Percentiles rank a stretch among this genome's conserved stretches.
Evolutionary conservation across 140 eudicot genomes (phyloP).

Genomic region (Senecio squalidus): DNA sequence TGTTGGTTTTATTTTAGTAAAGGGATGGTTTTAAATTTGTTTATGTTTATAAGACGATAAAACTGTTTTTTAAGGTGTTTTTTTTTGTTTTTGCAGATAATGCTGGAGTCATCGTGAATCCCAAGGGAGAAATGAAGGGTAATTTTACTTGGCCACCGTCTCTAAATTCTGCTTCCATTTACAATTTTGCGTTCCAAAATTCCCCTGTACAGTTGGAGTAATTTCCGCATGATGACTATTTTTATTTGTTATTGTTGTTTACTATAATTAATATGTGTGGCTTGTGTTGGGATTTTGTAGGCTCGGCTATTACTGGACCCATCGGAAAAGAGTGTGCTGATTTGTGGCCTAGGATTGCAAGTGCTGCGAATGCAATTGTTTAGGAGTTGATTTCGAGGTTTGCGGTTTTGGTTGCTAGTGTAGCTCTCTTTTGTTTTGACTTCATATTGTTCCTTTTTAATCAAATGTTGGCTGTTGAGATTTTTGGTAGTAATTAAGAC

Average conservation of each 20-base stretch:
- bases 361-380: conserved; percentile 93
- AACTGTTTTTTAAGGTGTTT: neutral
- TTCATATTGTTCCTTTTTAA: too few relatives aligned
- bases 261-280: neutral
- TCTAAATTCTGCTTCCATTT: too few relatives aligned
- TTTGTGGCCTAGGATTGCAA: conserved; percentile 93
- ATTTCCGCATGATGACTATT: too few relatives aligned
- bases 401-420: neutral
- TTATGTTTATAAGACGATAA: too few relatives aligned
- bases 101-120: conserved; percentile 95
- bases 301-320: conserved; percentile 94
- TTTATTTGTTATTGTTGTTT: neutral
- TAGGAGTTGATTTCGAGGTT: conserved; percentile 20
- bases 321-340: conserved; percentile 95
- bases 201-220: too few relatives aligned
- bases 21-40: too few relatives aligned
- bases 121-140: conserved; percentile 98
- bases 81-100: conserved; percentile 42
- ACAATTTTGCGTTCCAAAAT: too few relatives aligned
- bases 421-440: conserved; percentile 13
- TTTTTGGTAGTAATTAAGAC: conserved; percentile 14
- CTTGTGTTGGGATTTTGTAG: conserved; percentile 17
- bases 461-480: conserved; percentile 6
- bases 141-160: neutral
- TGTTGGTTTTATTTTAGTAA: too few relatives aligned